Evolutionary conservation across 305 asterid species (phyloP), one percentile per base, ranked within the genome.

Genomic region (Fraxinus nigra): DNA sequence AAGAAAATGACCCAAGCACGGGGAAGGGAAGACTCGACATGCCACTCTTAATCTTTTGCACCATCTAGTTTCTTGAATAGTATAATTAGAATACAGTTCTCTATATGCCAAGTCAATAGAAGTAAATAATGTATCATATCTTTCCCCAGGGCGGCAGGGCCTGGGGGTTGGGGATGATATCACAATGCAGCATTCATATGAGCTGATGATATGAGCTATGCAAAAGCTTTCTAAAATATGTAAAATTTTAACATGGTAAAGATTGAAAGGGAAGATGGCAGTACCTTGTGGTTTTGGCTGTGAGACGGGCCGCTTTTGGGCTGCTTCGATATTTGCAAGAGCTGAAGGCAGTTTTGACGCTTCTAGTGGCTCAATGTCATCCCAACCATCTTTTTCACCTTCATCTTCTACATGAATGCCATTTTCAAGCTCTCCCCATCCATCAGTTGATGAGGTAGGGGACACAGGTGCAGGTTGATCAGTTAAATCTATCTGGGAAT

Each of bases 401-500:
- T 84, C 97, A 13, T 72, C 76, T 56, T 80, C 98, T 79, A 87
- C 97, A 72, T 84, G 80, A 84, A 90, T 86, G 86, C 94, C 97
- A 80, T 91, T 93, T 84, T 92, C 97, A 77, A 92, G 86, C 78
- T 94, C 99, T 84, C 98, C 99, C 99, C 99, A 94, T 82, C 97
- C 99, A 87, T 96, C 98, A 40, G 94, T 91, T 56, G 97, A 90
- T 8, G 75, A 69, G 9, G 95, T 73, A 51, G 98, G 98, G 77
- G 98, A 93, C 28, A 76, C 85, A 35, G 97, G 93, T 48, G 85
- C 91, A 28, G 85, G 92, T 63, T 87, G 88, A 79, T 90, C 94
- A 76, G 87, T 81, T 35, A 90, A 78, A 88, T 89, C 91, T 10
- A 90, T 83, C 65, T 89, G 81, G 43, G 97, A 89, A 85, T 85